phyloP scores from a whole-genome alignment of 495 filamentous ascomycete species.

The Podospora conica region DNA sequence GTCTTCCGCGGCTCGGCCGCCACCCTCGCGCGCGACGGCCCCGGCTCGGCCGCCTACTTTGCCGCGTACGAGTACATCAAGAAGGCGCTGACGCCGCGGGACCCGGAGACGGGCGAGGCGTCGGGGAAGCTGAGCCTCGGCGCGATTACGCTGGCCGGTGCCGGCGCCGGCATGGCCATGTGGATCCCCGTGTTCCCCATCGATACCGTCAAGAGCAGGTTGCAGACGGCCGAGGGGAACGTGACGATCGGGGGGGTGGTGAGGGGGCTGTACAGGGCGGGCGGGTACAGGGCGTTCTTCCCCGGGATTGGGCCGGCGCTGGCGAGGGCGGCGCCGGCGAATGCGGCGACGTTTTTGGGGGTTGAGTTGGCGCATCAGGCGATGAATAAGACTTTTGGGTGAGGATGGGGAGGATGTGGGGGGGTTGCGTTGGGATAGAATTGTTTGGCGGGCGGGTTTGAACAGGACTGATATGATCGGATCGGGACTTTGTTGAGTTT shows the following conservation, averaged over 20 bases:
- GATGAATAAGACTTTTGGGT: slow-evolving; percentile 63
- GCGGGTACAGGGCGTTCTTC: slow-evolving; percentile 93
- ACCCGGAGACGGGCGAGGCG: slow-evolving; percentile 63
- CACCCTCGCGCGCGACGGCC: slow-evolving; percentile 89
- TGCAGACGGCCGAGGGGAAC: slow-evolving; percentile 87
- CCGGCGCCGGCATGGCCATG: slow-evolving; percentile 92
- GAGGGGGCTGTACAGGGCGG: slow-evolving; percentile 65
- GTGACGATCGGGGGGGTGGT: slow-evolving; percentile 78
- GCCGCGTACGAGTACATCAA: slow-evolving; percentile 96
- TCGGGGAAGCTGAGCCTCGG: slow-evolving; percentile 68
- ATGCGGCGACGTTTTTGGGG: slow-evolving; percentile 67
- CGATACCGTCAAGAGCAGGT: slow-evolving; percentile 88
- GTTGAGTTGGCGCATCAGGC: slow-evolving; percentile 78
- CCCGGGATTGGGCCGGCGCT: slow-evolving; percentile 91
- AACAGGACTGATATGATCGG: neutral
- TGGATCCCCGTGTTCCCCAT: slow-evolving; percentile 98
- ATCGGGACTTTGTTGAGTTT: neutral
- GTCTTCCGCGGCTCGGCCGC: slow-evolving; percentile 89
- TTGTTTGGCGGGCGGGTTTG: neutral
- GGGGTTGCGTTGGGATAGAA: too few relatives aligned
- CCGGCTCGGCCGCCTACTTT: slow-evolving; percentile 91
- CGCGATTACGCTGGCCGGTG: slow-evolving; percentile 83
- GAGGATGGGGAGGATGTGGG: neutral
- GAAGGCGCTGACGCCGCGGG: slow-evolving; percentile 75
- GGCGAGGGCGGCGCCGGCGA: slow-evolving; percentile 88